Evolutionary conservation across 2,329 filamentous ascomycete genomes (phyloP).

Genomic region (Trichoderma sp.): DNA sequence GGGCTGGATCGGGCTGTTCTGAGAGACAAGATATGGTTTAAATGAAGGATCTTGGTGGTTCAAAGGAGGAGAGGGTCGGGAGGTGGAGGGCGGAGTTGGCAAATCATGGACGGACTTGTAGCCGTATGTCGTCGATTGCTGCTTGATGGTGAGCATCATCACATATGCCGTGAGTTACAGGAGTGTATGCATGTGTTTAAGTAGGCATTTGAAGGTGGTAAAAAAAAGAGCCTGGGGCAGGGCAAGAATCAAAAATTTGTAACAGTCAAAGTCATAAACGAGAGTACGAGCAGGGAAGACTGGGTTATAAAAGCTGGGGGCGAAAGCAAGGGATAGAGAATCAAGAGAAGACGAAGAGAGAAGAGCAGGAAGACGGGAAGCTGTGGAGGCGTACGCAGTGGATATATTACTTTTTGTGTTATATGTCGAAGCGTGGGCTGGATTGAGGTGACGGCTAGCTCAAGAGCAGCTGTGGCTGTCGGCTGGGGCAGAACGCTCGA

Average conservation of each 20-base stretch:
- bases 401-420: constrained; percentile 39
- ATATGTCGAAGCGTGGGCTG: constrained; percentile 37
- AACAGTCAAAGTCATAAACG: constrained; percentile 21
- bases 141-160: constrained; percentile 64
- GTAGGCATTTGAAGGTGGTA: constrained; percentile 19
- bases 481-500: constrained; percentile 47
- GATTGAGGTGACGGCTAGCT: constrained; percentile 51
- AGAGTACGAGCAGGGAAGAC: constrained; percentile 20
- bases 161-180: constrained; percentile 35
- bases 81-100: constrained; percentile 58
- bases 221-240: constrained; percentile 11
- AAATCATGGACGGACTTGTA: constrained; percentile 64
- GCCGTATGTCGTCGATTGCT: constrained; percentile 60
- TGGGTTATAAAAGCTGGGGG: neutral
- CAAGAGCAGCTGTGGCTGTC: constrained; percentile 40
- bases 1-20: constrained; percentile 52
- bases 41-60: constrained; percentile 50
- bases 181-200: constrained; percentile 34
- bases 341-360: constrained; percentile 14
- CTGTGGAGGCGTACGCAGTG: constrained; percentile 31
- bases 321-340: constrained; percentile 13
- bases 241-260: constrained; percentile 17
- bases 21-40: constrained; percentile 44
- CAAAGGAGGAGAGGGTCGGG: constrained; percentile 57
- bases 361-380: constrained; percentile 16